These are phyloP conservation scores for Ophioceras dolichostomum DNA, from an alignment of 2,329 filamentous ascomycete species.

Conservation along the genomic window DNA sequence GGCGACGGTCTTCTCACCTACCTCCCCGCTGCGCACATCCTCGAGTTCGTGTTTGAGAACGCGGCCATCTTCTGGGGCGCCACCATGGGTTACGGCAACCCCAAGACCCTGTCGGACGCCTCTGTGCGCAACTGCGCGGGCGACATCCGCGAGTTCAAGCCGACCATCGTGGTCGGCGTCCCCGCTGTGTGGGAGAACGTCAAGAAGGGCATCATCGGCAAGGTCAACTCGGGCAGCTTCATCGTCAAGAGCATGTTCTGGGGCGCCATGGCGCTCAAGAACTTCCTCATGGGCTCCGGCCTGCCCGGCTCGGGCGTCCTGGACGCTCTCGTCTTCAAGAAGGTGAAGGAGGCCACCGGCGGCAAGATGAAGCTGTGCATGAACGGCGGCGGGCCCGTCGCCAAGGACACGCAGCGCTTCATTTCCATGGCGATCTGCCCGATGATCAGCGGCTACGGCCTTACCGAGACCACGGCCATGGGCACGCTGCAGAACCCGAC, in stretches of 20 bases:
- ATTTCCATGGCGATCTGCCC: slow-evolving; percentile 80
- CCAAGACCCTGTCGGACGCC: slow-evolving; percentile 69
- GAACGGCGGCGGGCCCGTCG: slow-evolving; percentile 76
- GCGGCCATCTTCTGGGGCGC: slow-evolving; percentile 73
- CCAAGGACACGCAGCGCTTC: slow-evolving; percentile 77
- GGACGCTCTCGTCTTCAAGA: slow-evolving; percentile 77
- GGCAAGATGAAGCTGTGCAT: slow-evolving; percentile 69
- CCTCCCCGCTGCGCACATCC: slow-evolving; percentile 75
- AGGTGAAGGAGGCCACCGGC: slow-evolving; percentile 81
- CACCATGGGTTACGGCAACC: slow-evolving; percentile 81
- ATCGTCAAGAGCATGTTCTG: slow-evolving; percentile 66
- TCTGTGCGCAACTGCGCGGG: slow-evolving; percentile 79
- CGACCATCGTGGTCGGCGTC: slow-evolving; percentile 74
- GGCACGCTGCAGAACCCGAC: slow-evolving; percentile 62
- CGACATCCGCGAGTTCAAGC: slow-evolving; percentile 76
- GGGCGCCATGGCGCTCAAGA: slow-evolving; percentile 42
- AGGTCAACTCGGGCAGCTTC: slow-evolving; percentile 57
- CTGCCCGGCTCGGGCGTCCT: slow-evolving; percentile 56
- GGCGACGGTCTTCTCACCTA: slow-evolving; percentile 73
- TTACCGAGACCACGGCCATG: slow-evolving; percentile 77
- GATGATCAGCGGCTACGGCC: slow-evolving; percentile 80
- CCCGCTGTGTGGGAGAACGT: slow-evolving; percentile 85
- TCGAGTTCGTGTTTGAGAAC: slow-evolving; percentile 87
- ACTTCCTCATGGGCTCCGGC: slow-evolving; percentile 35
- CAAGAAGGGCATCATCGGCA: slow-evolving; percentile 76